Percentiles rank a stretch among this genome's conserved stretches.
These are phyloP conservation scores for Chenopodium quinoa DNA, from an alignment of 148 eudicot species.

Conservation along the genomic window DNA sequence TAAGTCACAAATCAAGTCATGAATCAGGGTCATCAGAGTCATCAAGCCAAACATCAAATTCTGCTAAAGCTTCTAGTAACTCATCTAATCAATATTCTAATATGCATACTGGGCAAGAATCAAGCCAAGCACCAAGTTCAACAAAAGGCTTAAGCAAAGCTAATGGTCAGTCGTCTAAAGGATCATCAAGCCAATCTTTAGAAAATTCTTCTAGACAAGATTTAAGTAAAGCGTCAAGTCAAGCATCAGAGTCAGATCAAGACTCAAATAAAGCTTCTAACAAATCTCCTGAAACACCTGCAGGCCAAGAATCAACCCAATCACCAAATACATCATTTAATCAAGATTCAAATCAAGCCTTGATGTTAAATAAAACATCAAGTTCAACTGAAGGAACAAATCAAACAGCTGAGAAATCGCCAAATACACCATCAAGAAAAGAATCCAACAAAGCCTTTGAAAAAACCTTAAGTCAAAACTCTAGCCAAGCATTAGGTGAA, in stretches of 20 bases:
- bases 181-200: neutral
- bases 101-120: neutral
- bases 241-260: neutral
- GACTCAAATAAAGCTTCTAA: neutral
- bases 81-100: neutral
- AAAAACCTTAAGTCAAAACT: neutral
- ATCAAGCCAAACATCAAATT: neutral
- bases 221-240: neutral
- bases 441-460: neutral
- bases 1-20: conserved; percentile 14
- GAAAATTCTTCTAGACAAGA: neutral
- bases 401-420: neutral
- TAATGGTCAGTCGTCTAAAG: neutral
- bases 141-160: neutral
- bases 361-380: neutral
- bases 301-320: conserved; percentile 4
- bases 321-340: neutral
- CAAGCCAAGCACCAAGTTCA: neutral
- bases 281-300: neutral
- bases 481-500: neutral
- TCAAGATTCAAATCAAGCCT: neutral
- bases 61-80: no score
- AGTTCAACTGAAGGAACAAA: neutral
- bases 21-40: conserved; percentile 3
- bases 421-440: neutral